These are phyloP conservation scores for Dichotomopilus funicola DNA, from an alignment of 2,329 filamentous ascomycete species.

Conservation along the genomic window DNA sequence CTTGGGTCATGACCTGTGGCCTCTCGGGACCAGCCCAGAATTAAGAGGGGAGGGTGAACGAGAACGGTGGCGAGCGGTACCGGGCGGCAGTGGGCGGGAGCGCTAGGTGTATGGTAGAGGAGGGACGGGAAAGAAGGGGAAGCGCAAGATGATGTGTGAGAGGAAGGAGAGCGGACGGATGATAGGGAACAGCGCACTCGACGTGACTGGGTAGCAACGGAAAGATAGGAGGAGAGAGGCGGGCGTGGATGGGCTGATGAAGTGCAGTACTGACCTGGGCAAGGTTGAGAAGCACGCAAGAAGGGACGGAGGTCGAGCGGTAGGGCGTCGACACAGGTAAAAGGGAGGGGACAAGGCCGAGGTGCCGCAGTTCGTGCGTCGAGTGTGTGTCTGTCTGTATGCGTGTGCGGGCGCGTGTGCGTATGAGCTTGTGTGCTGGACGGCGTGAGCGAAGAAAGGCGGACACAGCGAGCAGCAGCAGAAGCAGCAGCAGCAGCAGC, in stretches of 20 bases:
- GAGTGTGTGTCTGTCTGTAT: not conserved
- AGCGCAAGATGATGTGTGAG: not conserved
- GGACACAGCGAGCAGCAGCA: not conserved
- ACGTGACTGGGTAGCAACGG: slow-evolving; percentile 10
- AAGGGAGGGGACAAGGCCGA: slow-evolving; percentile 3
- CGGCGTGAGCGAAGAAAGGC: slow-evolving; percentile 10
- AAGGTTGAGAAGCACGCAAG: slow-evolving; percentile 6
- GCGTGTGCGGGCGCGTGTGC: not conserved
- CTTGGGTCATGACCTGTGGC: slow-evolving; percentile 24
- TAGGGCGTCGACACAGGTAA: slow-evolving; percentile 13
- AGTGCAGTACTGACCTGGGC: slow-evolving; percentile 18
- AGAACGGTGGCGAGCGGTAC: not conserved
- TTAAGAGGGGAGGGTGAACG: slow-evolving; percentile 12
- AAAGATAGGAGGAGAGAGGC: not conserved
- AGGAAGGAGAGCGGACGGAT: slow-evolving; percentile 20
- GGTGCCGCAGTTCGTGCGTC: slow-evolving; percentile 14
- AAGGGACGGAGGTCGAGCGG: not conserved
- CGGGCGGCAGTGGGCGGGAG: too few relatives aligned
- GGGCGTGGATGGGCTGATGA: slow-evolving; percentile 16
- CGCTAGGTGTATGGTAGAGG: slow-evolving; percentile 8
- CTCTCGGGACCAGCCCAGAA: slow-evolving; percentile 24
- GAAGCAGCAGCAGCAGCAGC: too few relatives aligned
- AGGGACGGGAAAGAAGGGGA: not conserved
- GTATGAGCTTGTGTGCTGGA: slow-evolving; percentile 11
- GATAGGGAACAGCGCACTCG: slow-evolving; percentile 16